A percentile compares a stretch with the other conserved stretches of the same genome.
These are phyloP conservation scores for Ophiostoma australiae DNA, from an alignment of 2,329 filamentous ascomycete species.

Conservation along the genomic window DNA sequence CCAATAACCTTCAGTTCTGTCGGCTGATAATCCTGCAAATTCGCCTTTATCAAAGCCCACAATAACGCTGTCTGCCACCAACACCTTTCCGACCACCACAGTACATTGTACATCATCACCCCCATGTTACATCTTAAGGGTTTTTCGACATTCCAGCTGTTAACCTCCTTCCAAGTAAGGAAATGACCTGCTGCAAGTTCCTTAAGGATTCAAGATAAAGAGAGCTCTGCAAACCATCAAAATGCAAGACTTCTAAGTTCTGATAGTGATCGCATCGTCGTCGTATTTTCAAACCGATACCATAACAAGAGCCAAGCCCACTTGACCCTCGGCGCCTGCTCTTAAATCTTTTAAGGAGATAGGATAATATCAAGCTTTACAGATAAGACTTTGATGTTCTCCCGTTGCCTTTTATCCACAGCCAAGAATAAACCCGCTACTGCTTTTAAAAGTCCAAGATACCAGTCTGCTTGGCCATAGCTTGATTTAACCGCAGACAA, in stretches of 20 bases:
- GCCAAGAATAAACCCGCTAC: background rate
- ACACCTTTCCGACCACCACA: background rate
- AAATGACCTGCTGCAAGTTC: slow-evolving; percentile 1
- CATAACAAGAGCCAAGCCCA: background rate
- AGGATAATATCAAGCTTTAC: background rate
- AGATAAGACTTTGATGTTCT: background rate
- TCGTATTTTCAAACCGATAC: background rate
- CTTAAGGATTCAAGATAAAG: background rate
- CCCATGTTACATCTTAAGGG: background rate
- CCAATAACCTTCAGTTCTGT: background rate
- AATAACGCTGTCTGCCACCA: background rate
- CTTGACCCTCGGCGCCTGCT: background rate
- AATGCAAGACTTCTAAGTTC: background rate
- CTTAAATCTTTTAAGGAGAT: background rate
- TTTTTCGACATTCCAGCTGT: background rate
- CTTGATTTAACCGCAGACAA: background rate
- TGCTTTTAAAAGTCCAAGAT: background rate
- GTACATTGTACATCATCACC: background rate
- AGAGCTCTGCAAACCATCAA: background rate
- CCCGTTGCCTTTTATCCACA: background rate
- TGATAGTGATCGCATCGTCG: background rate
- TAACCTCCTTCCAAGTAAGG: slow-evolving; percentile 24
- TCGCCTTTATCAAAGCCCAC: background rate
- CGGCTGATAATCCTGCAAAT: background rate
- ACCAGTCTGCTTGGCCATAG: background rate